Base-by-base conservation (phyloP, 2,329 filamentous ascomycete species). In the Neophaeococcomyces aloes region DNA sequence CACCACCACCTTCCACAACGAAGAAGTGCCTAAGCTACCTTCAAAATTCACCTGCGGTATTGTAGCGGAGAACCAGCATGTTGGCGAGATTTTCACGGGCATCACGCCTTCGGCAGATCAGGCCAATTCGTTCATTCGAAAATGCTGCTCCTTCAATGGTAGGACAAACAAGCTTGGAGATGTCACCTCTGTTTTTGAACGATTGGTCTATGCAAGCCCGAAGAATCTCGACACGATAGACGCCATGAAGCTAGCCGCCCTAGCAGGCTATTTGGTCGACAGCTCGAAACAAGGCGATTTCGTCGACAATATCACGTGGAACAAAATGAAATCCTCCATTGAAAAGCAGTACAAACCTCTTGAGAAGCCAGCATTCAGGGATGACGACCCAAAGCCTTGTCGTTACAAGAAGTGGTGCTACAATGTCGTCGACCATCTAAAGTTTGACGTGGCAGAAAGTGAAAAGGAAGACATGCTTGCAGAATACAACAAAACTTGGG, bases 201-300 rank as follows among this genome's bases (percentile, higher is more conserved):
- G 64, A 18, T 55, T 72, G 0, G 65, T 66, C 0, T 80, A 80
- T 46, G 72, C 74, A 18, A 68, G 70, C 46, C 70, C 70, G 41
- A 64, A 72, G 30, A 61, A 58, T 1, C 60, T 71, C 14, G 49
- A 57, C 29, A 58, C 55, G 10, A 18, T 44, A 0, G 52, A 53
- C 1, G 63, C 66, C 2, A 57, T 64, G 25, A 59, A 59, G 23
- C 54, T 71, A 5, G 62, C 64, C 5, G 55, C 57, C 39, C 58
- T 71, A 1, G 58, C 70, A 3, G 63, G 67, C 10, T 61, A 67
- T 47, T 57, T 71, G 4, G 67, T 71, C 1, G 69, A 72, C 45
- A 59, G 61, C 21, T 59, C 59, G 10, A 72, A 71, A 47, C 58
- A 60, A 2, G 68, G 68, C 1, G 59, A 66, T n/a, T 57, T 60